Conservation (phyloP, 2,329 filamentous ascomycete species). For the Pleoardoris graminearum region DNA sequence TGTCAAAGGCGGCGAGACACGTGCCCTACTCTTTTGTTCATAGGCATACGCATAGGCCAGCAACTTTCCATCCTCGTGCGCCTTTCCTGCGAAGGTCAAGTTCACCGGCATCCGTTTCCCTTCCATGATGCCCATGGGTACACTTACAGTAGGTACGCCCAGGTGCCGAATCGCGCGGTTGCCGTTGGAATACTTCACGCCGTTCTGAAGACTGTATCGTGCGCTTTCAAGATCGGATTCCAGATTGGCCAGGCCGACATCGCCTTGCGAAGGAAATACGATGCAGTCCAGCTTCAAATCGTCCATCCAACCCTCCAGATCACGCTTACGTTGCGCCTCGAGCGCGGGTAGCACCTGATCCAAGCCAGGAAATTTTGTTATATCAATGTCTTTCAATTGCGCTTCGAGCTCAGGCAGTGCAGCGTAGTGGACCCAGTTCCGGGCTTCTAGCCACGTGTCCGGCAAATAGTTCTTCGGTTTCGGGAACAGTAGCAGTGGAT, state of each 20-base stretch:
- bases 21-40: slow-evolving; percentile 20
- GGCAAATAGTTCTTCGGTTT: slow-evolving; percentile 43
- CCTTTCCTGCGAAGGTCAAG: slow-evolving; percentile 56
- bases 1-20: slow-evolving; percentile 18
- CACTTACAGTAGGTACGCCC: slow-evolving; percentile 58
- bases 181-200: slow-evolving; percentile 59
- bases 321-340: slow-evolving; percentile 54
- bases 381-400: slow-evolving; percentile 34
- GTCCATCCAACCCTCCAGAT: slow-evolving; percentile 59
- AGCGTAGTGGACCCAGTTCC: slow-evolving; percentile 48
- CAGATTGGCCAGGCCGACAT: slow-evolving; percentile 55
- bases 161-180: slow-evolving; percentile 58
- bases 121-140: slow-evolving; percentile 57
- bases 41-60: slow-evolving; percentile 28
- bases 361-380: slow-evolving; percentile 47
- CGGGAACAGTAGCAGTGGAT: slow-evolving; percentile 39
- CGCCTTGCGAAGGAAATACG: slow-evolving; percentile 56
- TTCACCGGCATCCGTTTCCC: slow-evolving; percentile 57
- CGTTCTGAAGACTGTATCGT: slow-evolving; percentile 52
- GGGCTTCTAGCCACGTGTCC: slow-evolving; percentile 45
- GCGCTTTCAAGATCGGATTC: slow-evolving; percentile 45
- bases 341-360: slow-evolving; percentile 50
- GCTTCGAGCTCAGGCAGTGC: slow-evolving; percentile 33
- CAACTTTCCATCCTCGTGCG: slow-evolving; percentile 51
- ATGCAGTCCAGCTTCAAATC: slow-evolving; percentile 49